These are phyloP conservation scores for Penicillium thymicola DNA, from an alignment of 2,329 filamentous ascomycete genomes.

Conservation along the genomic window DNA sequence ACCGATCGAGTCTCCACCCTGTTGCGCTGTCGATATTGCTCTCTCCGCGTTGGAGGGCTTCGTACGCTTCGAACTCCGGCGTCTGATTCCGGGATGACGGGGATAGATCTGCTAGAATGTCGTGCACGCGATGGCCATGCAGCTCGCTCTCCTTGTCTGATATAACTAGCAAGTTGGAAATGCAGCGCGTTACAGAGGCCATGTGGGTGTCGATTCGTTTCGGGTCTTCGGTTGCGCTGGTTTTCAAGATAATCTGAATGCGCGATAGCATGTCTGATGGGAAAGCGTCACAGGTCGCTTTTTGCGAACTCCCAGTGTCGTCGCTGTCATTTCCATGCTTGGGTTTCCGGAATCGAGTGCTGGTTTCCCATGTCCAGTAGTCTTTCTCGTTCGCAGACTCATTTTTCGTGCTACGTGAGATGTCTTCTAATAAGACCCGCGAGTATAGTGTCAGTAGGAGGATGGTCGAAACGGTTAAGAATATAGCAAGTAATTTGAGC, in stretches of 20 bases:
- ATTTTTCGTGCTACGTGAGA: not conserved
- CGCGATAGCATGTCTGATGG: slow-evolving; percentile 39
- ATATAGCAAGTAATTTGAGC: slow-evolving; percentile 1
- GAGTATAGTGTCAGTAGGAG: slow-evolving; percentile 2
- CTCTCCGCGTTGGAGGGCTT: slow-evolving; percentile 40
- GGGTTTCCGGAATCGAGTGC: slow-evolving; percentile 14
- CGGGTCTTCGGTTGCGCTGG: slow-evolving; percentile 45
- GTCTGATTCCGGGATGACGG: slow-evolving; percentile 36
- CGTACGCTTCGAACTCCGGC: slow-evolving; percentile 42
- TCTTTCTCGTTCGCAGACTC: slow-evolving; percentile 2
- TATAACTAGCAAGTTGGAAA: slow-evolving; percentile 14
- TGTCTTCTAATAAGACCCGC: not conserved
- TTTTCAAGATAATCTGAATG: slow-evolving; percentile 50
- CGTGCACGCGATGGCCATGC: slow-evolving; percentile 44
- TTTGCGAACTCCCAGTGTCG: not conserved
- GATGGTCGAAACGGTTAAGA: not conserved
- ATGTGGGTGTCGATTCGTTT: slow-evolving; percentile 49
- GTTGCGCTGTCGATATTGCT: slow-evolving; percentile 32
- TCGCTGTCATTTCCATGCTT: not conserved
- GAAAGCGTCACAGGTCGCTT: slow-evolving; percentile 24
- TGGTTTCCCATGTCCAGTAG: slow-evolving; percentile 25
- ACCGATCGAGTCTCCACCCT: slow-evolving; percentile 56
- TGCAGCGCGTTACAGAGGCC: slow-evolving; percentile 29
- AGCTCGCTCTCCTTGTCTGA: slow-evolving; percentile 46
- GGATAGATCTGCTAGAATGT: slow-evolving; percentile 49